phyloP scores from a whole-genome alignment of 2,329 filamentous ascomycete species.

The Penicillium corylophilum region DNA sequence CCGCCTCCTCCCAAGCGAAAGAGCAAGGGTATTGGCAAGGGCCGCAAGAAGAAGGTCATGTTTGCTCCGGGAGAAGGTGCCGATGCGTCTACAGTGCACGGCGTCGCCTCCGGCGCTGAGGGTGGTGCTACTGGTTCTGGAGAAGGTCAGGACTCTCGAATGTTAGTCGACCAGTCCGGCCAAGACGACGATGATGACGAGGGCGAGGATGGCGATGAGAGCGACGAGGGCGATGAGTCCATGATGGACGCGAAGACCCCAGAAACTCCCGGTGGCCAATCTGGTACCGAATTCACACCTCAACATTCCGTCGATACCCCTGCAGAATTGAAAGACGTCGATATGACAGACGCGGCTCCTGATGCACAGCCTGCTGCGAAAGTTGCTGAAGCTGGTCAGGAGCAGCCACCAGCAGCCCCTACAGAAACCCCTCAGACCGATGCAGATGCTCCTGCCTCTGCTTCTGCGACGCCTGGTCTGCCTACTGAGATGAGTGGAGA shows the following conservation, averaged over 20 bases:
- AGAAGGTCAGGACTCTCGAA: slow-evolving; percentile 48
- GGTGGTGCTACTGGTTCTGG: slow-evolving; percentile 35
- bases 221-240: slow-evolving; percentile 53
- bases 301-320: slow-evolving; percentile 14
- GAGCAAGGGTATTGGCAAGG: slow-evolving; percentile 73
- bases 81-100: slow-evolving; percentile 36
- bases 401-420: slow-evolving; percentile 1
- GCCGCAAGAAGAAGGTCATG: slow-evolving; percentile 70
- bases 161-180: slow-evolving; percentile 44
- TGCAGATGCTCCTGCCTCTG: slow-evolving; percentile 3
- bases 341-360: slow-evolving; percentile 19
- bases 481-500: slow-evolving; percentile 2
- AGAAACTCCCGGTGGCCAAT: slow-evolving; percentile 34
- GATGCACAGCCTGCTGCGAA: slow-evolving; percentile 12
- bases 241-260: slow-evolving; percentile 48
- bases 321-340: slow-evolving; percentile 19
- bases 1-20: slow-evolving; percentile 79
- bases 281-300: slow-evolving; percentile 20
- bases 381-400: background rate
- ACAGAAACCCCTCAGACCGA: slow-evolving; percentile 1
- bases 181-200: slow-evolving; percentile 50
- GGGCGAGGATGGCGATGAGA: slow-evolving; percentile 50
- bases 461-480: slow-evolving; percentile 6
- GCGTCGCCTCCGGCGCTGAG: slow-evolving; percentile 41
- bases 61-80: slow-evolving; percentile 50